Evolutionary conservation across 352 stramenopile genomes (phyloP).

Genomic region (Pythium scleroteichum): DNA sequence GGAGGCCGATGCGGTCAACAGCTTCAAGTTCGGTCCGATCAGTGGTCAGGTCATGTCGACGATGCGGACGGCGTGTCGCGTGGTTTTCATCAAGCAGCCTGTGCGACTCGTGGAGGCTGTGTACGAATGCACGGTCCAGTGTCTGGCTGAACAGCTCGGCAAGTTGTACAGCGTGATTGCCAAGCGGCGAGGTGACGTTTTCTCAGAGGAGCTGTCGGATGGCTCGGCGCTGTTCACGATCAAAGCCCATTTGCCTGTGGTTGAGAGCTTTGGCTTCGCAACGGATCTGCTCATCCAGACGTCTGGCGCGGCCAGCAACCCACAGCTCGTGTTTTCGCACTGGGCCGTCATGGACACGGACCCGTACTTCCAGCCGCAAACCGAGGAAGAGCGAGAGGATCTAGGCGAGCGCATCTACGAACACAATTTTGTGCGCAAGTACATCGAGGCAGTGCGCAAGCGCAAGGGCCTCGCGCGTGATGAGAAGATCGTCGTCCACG

Average conservation of each 20-base stretch:
- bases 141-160: conserved; percentile 89
- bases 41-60: conserved; percentile 82
- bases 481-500: conserved; percentile 95
- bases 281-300: conserved; percentile 93
- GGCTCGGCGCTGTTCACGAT: conserved; percentile 95
- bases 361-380: conserved; percentile 96
- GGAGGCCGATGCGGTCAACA: conserved; percentile 1
- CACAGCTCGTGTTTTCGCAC: conserved; percentile 95
- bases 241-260: conserved; percentile 92
- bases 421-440: conserved; percentile 93
- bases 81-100: conserved; percentile 81
- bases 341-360: conserved; percentile 94
- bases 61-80: conserved; percentile 72
- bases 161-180: conserved; percentile 95
- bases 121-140: conserved; percentile 89
- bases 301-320: conserved; percentile 94
- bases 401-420: conserved; percentile 91
- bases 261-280: conserved; percentile 94
- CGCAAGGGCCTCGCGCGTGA: conserved; percentile 94
- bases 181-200: conserved; percentile 90
- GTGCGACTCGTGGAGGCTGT: conserved; percentile 91
- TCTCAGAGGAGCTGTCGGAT: conserved; percentile 88
- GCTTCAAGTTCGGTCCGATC: conserved; percentile 59
- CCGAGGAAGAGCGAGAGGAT: conserved; percentile 95
- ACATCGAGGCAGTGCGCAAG: conserved; percentile 94